Conservation (phyloP, 2,329 filamentous ascomycete genomes). For the Fusarium mangiferae region DNA sequence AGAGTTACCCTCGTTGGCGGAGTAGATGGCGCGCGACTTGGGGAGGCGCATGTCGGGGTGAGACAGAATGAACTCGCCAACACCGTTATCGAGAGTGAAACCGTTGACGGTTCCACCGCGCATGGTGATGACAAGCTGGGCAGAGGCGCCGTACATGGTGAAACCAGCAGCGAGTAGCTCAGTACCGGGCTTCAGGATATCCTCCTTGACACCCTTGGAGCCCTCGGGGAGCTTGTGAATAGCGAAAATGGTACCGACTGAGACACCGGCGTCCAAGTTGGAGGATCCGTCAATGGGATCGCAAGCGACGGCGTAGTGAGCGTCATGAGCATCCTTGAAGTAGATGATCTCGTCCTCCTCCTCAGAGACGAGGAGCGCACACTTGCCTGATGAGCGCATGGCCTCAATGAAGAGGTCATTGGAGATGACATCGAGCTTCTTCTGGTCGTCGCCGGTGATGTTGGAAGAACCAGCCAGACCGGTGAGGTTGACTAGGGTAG, state of each 20-base stretch:
- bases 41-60: constrained; percentile 95
- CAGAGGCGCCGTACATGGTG: constrained; percentile 99
- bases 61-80: constrained; percentile 98
- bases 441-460: constrained; percentile 96
- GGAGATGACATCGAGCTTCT: constrained; percentile 99
- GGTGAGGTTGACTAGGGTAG: constrained; percentile 93
- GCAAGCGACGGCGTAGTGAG: constrained; percentile 95
- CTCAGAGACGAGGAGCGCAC: constrained; percentile 93
- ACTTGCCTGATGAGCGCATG: constrained; percentile 92
- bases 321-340: constrained; percentile 79
- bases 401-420: constrained; percentile 97
- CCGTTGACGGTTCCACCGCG: constrained; percentile 91
- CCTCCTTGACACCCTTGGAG: constrained; percentile 79
- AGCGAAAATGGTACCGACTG: constrained; percentile 96
- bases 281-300: constrained; percentile 98
- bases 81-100: constrained; percentile 95
- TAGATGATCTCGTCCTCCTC: constrained; percentile 94
- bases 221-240: constrained; percentile 89
- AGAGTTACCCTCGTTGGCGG: constrained; percentile 98
- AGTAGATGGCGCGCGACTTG: constrained; percentile 86
- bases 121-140: constrained; percentile 98
- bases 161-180: constrained; percentile 96
- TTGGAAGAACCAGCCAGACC: constrained; percentile 96
- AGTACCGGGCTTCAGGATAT: constrained; percentile 88
- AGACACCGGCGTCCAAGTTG: constrained; percentile 97